A percentile compares a stretch with the other conserved stretches of the same genome.
phyloP scores from a whole-genome alignment of 2,329 filamentous ascomycete genomes.

The Penicillium brevicompactum region DNA sequence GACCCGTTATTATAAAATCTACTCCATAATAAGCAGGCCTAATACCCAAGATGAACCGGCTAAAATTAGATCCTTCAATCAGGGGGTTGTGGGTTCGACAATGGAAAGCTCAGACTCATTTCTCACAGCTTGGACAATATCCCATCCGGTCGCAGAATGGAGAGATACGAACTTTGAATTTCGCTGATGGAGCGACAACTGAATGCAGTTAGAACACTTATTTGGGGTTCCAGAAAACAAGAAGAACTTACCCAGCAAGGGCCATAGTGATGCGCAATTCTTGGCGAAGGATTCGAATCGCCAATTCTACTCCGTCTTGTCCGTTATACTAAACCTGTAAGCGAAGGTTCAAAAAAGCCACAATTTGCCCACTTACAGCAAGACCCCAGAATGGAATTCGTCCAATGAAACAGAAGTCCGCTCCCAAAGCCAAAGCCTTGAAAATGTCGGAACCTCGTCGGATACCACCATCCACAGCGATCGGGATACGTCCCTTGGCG shows the following conservation, averaged over 20 bases:
- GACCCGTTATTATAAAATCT: not conserved
- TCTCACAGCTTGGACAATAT: conserved; percentile 31
- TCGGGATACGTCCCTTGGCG: conserved; percentile 34
- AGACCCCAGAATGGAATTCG: conserved; percentile 20
- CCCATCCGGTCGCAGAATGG: conserved; percentile 29
- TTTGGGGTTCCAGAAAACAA: not conserved
- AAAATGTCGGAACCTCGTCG: conserved; percentile 40
- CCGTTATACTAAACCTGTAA: conserved; percentile 30
- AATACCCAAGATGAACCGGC: not conserved
- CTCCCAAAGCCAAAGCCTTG: conserved; percentile 40
- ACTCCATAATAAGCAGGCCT: not conserved
- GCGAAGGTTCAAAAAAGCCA: not conserved
- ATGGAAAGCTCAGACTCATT: not conserved
- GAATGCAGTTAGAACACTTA: conserved; percentile 4
- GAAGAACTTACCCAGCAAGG: conserved; percentile 31
- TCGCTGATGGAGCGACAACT: conserved; percentile 34
- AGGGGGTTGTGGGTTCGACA: not conserved
- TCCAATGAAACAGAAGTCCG: conserved; percentile 35
- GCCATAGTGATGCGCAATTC: conserved; percentile 37
- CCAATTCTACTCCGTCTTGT: conserved; percentile 38
- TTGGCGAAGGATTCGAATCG: conserved; percentile 33
- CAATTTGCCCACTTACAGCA: not conserved
- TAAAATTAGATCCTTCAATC: not conserved
- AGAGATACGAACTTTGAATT: conserved; percentile 32
- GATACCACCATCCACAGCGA: conserved; percentile 39